phyloP scores from a whole-genome alignment of 1,139 yeast genomes.

The Saccharomyces hybrid region DNA sequence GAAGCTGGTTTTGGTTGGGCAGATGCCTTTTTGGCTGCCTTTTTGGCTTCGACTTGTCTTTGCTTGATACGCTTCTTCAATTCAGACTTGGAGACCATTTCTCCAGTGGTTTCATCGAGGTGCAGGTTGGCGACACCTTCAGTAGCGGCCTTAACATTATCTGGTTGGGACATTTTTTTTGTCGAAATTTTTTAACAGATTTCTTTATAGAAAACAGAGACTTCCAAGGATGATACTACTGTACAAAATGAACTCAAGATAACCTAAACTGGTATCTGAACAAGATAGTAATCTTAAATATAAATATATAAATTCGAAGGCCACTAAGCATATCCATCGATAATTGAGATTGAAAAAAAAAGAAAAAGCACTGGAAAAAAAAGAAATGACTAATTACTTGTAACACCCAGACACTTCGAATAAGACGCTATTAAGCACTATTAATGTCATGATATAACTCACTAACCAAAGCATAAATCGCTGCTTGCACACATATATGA shows the following conservation, averaged over 20 bases:
- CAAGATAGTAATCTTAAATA: no score
- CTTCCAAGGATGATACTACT: background rate
- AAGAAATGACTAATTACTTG: no score
- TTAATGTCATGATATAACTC: background rate
- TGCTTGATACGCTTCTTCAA: constrained; percentile 91
- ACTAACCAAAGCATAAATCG: background rate
- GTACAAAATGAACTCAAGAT: background rate
- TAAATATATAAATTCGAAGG: background rate
- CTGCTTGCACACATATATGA: background rate
- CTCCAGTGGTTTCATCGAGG: constrained; percentile 92
- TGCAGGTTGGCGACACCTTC: constrained; percentile 78
- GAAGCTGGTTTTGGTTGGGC: constrained; percentile 41
- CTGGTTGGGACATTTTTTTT: constrained; percentile 32
- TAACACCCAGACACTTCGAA: background rate
- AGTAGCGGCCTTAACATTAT: constrained; percentile 50
- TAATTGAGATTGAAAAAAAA: no score
- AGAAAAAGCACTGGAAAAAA: no score
- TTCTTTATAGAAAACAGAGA: background rate
- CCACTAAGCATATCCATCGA: no score
- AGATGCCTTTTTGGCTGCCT: constrained; percentile 63
- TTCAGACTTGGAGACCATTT: constrained; percentile 92
- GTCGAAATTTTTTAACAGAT: background rate
- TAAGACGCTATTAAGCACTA: background rate
- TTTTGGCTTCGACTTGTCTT: constrained; percentile 80
- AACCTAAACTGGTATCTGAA: background rate